Conservation (phyloP, 2,329 filamentous ascomycete species). For the Epichloe elymi region DNA sequence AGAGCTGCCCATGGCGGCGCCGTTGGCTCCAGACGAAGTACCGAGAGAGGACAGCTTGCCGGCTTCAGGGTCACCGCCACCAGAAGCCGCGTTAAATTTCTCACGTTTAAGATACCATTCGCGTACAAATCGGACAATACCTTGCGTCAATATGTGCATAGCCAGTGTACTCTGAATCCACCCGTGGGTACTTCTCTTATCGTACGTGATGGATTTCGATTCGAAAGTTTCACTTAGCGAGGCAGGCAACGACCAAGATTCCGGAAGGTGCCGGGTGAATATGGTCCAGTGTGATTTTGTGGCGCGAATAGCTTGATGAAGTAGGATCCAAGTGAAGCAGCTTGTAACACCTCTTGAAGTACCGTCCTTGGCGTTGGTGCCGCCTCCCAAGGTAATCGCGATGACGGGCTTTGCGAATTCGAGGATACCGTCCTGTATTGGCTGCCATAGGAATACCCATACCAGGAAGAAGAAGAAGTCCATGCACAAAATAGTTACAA, state of each 20-base stretch:
- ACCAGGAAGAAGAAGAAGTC: constrained; percentile 72
- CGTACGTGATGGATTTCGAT: constrained; percentile 28
- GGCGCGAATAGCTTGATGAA: constrained; percentile 38
- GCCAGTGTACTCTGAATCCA: constrained; percentile 58
- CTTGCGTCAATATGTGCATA: constrained; percentile 64
- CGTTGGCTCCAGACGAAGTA: constrained; percentile 1
- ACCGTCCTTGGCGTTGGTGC: constrained; percentile 54
- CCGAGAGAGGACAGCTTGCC: constrained; percentile 33
- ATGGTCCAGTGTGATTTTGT: constrained; percentile 36
- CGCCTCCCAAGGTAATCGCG: constrained; percentile 77
- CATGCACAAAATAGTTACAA: constrained; percentile 73
- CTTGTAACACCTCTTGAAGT: constrained; percentile 59
- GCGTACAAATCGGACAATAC: constrained; percentile 56
- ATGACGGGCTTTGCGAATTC: constrained; percentile 90
- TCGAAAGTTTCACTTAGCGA: constrained; percentile 36
- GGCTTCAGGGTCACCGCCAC: constrained; percentile 48
- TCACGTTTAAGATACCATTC: constrained; percentile 54
- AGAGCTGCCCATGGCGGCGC: constrained; percentile 10
- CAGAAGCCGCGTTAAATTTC: constrained; percentile 36
- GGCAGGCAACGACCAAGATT: constrained; percentile 30
- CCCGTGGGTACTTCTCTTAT: constrained; percentile 46
- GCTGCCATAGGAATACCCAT: constrained; percentile 80
- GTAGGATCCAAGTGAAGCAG: constrained; percentile 54
- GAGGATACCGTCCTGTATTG: constrained; percentile 75
- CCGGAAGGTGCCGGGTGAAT: constrained; percentile 31